Percentiles rank a stretch among this genome's conserved stretches.
Conservation (phyloP, 202 grass and related monocot genomes). For the Bolboschoenoplectus hybrid region DNA sequence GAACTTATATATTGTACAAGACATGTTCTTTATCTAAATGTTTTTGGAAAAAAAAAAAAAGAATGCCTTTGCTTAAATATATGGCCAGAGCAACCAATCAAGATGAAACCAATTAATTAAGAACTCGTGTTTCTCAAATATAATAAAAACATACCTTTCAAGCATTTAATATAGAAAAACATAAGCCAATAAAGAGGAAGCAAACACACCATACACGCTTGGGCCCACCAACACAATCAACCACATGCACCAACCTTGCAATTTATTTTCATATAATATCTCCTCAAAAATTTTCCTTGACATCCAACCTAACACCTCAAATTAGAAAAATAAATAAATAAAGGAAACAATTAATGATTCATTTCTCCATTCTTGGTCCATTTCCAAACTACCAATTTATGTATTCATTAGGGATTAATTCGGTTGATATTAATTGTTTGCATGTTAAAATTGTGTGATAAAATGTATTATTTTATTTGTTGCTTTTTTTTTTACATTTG, state of each 20-base stretch:
- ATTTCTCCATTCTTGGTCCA: background rate
- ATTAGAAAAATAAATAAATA: background rate
- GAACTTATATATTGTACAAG: background rate
- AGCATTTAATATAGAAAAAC: conserved; percentile 29
- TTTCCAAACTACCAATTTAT: background rate
- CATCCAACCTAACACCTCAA: conserved; percentile 26
- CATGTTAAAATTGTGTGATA: background rate
- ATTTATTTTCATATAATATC: background rate
- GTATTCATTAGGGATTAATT: background rate
- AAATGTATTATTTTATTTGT: background rate
- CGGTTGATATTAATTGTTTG: background rate
- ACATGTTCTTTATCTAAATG: background rate
- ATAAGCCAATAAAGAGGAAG: conserved; percentile 29
- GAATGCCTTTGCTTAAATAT: background rate
- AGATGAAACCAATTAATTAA: background rate
- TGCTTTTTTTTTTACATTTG: conserved; percentile 18
- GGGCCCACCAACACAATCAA: conserved; percentile 29
- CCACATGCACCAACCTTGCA: background rate
- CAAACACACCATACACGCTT: conserved; percentile 20
- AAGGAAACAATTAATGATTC: conserved; percentile 32
- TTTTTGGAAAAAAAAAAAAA: background rate
- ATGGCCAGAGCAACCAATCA: background rate
- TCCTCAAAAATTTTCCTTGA: background rate
- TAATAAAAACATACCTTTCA: conserved; percentile 25
- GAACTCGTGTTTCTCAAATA: background rate